Base-by-base conservation (phyloP, 345 rosid species). In the Citrus mangshanensis region DNA sequence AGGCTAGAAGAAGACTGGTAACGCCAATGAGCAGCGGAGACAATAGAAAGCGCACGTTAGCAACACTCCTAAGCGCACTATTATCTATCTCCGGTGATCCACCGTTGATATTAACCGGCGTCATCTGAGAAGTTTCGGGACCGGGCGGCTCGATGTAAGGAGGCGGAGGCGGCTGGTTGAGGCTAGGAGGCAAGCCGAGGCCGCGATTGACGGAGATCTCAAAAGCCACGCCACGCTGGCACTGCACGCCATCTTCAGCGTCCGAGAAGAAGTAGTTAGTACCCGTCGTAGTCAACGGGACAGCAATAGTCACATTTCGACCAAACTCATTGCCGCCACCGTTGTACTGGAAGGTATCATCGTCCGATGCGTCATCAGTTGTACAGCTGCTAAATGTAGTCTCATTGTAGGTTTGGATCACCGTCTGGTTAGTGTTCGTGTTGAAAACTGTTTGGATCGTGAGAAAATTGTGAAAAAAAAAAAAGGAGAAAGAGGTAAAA, bases 131-230 rank as follows among this genome's bases (percentile, higher is more conserved):
- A 7, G 77, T 38, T 54, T 75, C 91, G 0, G 84, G 60, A 8
- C 88, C 81, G 1, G 89, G 91, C 22, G 92, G 89, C 77, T 79
- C 84, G 9, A 68, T 70, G 79, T 86, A 87, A 3, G 93, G 89
- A 7, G 93, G 93, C 6, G 93, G 93, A 16, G 92, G 95, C 24
- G 93, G 95, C 80, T 90, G 92, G 72, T 76, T 91, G 59, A 91
- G 93, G 79, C 86, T 84, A 25, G 92, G 90, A 22, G 93, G 95
- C 81, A 88, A 79, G 70, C 93, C 95, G 64, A 81, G 82, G 74
- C 92, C 92, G 63, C 58, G 92, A 40, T 78, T 79, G 75, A 89
- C 92, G 34, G 70, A 67, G 88, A 90, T 87, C 85, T 82, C 79
- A 81, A 89, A 91, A 60, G 91, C 88, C 91, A 91, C 74, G 54